A percentile compares a stretch with the other conserved stretches of the same genome.
phyloP scores from a whole-genome alignment of 192 early-diverging fungal genomes.

The Allomyces javanicus region DNA sequence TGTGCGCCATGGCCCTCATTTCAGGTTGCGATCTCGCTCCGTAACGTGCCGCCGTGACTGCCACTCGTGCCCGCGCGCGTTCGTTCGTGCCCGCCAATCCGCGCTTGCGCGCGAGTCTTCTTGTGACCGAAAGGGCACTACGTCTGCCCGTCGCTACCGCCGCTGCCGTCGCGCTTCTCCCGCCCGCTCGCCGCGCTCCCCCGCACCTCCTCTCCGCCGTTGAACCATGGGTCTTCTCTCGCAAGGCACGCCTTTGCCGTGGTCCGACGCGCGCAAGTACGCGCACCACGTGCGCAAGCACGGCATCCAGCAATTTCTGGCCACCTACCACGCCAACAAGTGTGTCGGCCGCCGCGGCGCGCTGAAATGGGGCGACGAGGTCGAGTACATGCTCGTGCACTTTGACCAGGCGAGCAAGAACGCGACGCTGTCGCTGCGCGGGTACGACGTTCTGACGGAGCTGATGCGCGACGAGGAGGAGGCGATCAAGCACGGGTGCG shows the following conservation, averaged over 20 bases:
- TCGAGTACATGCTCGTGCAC: conserved; percentile 82
- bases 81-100: too few species aligned
- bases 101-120: too few species aligned
- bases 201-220: too few species aligned
- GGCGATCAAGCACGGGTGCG: conserved; percentile 3
- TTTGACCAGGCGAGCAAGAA: conserved; percentile 50
- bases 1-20: too few species aligned
- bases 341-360: conserved; percentile 45
- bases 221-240: conserved; percentile 72
- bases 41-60: too few species aligned
- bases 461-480: conserved; percentile 56
- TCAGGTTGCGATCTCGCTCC: too few species aligned
- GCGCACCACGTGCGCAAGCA: conserved; percentile 69
- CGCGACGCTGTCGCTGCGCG: conserved; percentile 53
- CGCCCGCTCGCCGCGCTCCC: too few species aligned
- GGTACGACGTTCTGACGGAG: conserved; percentile 54
- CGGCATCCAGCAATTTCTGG: conserved; percentile 84
- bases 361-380: conserved; percentile 91
- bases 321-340: conserved; percentile 69
- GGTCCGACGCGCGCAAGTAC: conserved; percentile 71
- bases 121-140: too few species aligned
- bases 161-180: too few species aligned
- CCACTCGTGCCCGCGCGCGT: too few species aligned
- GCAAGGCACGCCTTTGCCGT: conserved; percentile 89
- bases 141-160: too few species aligned